A percentile compares a stretch with the other conserved stretches of the same genome.
These are phyloP conservation scores for Yamadazyma insecticola DNA, from an alignment of 805 yeast genomes.

Conservation along the genomic window DNA sequence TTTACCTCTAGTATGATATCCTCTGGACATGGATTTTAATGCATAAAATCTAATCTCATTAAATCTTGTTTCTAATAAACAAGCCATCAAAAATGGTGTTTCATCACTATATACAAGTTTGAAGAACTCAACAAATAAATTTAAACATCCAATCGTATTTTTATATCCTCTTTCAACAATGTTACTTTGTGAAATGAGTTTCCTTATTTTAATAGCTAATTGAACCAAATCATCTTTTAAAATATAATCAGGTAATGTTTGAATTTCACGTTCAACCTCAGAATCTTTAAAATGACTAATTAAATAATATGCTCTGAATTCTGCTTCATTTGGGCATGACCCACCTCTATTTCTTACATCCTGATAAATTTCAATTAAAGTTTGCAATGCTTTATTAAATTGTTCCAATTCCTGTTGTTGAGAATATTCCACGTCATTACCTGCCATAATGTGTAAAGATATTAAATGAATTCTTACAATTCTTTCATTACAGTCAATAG, in stretches of 20 bases:
- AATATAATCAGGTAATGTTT: slow-evolving; percentile 57
- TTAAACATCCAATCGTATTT: slow-evolving; percentile 49
- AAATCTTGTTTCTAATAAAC: slow-evolving; percentile 73
- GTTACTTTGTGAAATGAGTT: slow-evolving; percentile 59
- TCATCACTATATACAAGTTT: slow-evolving; percentile 40
- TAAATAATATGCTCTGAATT: slow-evolving; percentile 83
- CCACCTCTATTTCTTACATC: slow-evolving; percentile 73
- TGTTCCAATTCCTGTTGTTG: slow-evolving; percentile 96
- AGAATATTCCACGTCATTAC: slow-evolving; percentile 64
- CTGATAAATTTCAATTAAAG: slow-evolving; percentile 80
- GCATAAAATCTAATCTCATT: slow-evolving; percentile 77
- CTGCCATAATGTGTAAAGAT: slow-evolving; percentile 83
- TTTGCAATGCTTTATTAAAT: slow-evolving; percentile 83
- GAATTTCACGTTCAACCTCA: slow-evolving; percentile 74
- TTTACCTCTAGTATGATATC: slow-evolving; percentile 68
- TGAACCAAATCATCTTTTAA: slow-evolving; percentile 56
- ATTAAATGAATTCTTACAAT: slow-evolving; percentile 86
- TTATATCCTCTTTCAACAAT: slow-evolving; percentile 50
- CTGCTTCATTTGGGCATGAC: slow-evolving; percentile 78
- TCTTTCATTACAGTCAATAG: slow-evolving; percentile 85
- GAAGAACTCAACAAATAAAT: slow-evolving; percentile 64
- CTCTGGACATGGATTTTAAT: slow-evolving; percentile 56
- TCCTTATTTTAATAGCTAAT: slow-evolving; percentile 66
- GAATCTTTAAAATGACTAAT: slow-evolving; percentile 79
- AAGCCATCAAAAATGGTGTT: slow-evolving; percentile 65